Base-by-base conservation (phyloP, 139 green algal genomes). In the Tetraselmis chui region DNA sequence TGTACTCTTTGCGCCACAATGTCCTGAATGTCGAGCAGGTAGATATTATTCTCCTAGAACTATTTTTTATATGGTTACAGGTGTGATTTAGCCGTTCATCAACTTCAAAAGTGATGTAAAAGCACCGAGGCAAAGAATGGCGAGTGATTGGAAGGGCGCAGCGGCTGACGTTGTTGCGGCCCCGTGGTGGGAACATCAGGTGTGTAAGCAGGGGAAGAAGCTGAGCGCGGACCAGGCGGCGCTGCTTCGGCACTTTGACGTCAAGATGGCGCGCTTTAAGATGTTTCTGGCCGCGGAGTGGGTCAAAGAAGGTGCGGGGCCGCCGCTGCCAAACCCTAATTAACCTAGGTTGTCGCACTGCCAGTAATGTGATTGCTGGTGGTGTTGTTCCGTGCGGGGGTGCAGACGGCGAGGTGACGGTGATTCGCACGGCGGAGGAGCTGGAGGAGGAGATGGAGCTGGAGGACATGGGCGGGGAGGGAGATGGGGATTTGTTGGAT, bases 181-280 rank as follows among this genome's bases (percentile, higher is more conserved):
- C 31, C 24, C 23, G 1, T 32, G n/a, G 1, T 29, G 0, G 0
- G 32, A 28, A 23, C 76, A 31, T 27, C 85, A 92, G 80, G 87
- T 97, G 29, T 98, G 95, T 87, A 85, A 75, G 18, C 84, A 86
- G 80, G 94, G 95, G 0, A 82, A 97, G 79, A 81, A 84, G 79
- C 87, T 98, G 59, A 91, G 92, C 31, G 81, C 94, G 79, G 88
- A 95, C 80, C 83, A 86, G 83, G 93, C 93, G 18, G 88, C 90
- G 1, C 83, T 98, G 75, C 89, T 98, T 80, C 85, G 94, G 25
- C 83, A 94, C 5, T 98, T 98, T 84, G 91, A 92, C 32, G 79
- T 94, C 27, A 95, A 95, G 84, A 94, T 96, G 91, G 93, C 95
- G 0, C 85, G 82, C 18, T 98, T 96, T 87, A 88, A 79, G 25